Conservation (phyloP, 106 monocot species). For the Amphibolis antarctica region DNA sequence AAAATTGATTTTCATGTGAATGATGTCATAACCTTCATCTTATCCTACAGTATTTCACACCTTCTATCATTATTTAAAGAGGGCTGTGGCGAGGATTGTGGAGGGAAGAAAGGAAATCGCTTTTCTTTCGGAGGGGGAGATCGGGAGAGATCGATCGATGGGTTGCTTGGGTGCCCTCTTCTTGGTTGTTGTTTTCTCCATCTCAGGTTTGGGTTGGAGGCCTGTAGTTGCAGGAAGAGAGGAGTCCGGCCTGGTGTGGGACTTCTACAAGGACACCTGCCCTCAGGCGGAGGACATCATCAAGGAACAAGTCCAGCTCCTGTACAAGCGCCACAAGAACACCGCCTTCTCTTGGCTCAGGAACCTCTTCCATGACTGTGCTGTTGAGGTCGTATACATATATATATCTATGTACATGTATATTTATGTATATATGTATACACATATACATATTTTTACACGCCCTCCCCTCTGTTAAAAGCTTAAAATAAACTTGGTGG, state of each 20-base stretch:
- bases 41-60: background rate
- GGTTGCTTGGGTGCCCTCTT: conserved; percentile 19
- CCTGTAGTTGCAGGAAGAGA: conserved; percentile 1
- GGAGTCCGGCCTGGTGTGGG: conserved; percentile 37
- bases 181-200: conserved; percentile 15
- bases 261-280: conserved; percentile 85
- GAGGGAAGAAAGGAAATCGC: background rate
- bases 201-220: background rate
- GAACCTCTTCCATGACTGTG: conserved; percentile 86
- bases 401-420: too few species aligned
- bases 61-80: conserved; percentile 5
- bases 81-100: too few species aligned
- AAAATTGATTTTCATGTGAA: too few species aligned
- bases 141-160: conserved; percentile 10
- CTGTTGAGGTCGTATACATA: conserved; percentile 43
- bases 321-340: conserved; percentile 91
- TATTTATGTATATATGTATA: too few species aligned
- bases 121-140: background rate
- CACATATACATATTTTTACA: too few species aligned
- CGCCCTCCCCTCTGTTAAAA: background rate
- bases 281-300: conserved; percentile 79
- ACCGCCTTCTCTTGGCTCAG: conserved; percentile 86
- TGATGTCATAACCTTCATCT: too few species aligned
- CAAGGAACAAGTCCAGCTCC: conserved; percentile 64
- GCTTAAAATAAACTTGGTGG: background rate